Base-by-base conservation (phyloP, 2,329 filamentous ascomycete species). In the Periconia sp. region DNA sequence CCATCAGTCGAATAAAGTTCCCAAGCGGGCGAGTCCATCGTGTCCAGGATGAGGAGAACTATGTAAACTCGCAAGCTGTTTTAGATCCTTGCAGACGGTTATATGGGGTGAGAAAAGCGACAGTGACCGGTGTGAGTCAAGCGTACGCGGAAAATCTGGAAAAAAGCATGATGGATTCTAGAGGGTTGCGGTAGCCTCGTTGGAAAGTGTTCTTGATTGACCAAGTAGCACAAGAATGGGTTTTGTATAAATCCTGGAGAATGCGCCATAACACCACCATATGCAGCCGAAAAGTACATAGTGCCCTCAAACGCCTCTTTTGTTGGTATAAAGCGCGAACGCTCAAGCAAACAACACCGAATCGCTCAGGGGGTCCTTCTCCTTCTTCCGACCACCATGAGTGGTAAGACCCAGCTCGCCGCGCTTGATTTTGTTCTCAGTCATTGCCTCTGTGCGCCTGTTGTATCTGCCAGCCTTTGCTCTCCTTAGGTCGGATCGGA, bases 401-500 rank as follows among this genome's bases (percentile, higher is more conserved):
- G 85, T 85, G 63, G 85, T 82, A 61, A 97, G 77, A 23, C 92
- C 92, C 54, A 99, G 75, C 23, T 89, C 86, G 41, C 85, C 86
- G 75, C 85, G 89, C 81, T 89, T 94, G 52, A 85, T 83, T 66
- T 87, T 79, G 59, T 86, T 83, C 69, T 93, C 90, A 47, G 88
- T 80, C 61, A 83, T 79, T 63, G 89, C 85, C 70, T 96, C 92
- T 30, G 86, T 85, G 56, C 94, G 83, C 52, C 82, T 81, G 62
- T 90, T 90, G 77, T 95, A 93, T 62, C 85, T 85, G 46, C 85
- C 83, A 0, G 92, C 91, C 80, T 91, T 92, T 63, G 83, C 81
- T 75, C 85, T 80, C 63, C 91, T 82, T 63, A 96, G 75, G 59
- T 97, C 94, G 41, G 91, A 82, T 61, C 94, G 83, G 59, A 97